These are phyloP conservation scores for Ruellia speciosa DNA, from an alignment of 305 asterid genomes.

Conservation along the genomic window DNA sequence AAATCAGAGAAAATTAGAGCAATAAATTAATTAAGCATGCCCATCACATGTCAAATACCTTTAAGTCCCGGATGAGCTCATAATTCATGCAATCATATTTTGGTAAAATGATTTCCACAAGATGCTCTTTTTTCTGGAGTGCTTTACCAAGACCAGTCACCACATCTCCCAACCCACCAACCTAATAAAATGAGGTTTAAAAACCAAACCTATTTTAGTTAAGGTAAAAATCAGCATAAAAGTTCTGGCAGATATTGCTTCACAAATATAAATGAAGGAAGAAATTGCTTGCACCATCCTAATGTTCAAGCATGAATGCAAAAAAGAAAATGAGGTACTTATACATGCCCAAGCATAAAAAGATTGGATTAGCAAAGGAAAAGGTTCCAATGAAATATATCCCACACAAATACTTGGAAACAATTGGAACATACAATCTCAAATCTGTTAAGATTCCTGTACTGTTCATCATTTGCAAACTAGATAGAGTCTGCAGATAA, in stretches of 20 bases:
- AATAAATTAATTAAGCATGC: constrained; percentile 6
- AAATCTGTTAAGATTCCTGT: not conserved
- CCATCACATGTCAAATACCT: constrained; percentile 37
- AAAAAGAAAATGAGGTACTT: constrained; percentile 4
- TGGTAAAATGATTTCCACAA: constrained; percentile 84
- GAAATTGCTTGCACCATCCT: constrained; percentile 14
- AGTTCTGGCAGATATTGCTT: not conserved
- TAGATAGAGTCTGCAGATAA: no score
- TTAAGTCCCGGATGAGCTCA: constrained; percentile 54
- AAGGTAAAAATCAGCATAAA: not conserved
- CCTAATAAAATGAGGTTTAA: constrained; percentile 40
- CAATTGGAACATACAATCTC: no score
- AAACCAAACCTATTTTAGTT: not conserved
- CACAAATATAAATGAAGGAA: not conserved
- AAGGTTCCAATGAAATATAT: not conserved
- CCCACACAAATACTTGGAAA: no score
- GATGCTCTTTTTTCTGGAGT: constrained; percentile 88
- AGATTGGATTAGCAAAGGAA: not conserved
- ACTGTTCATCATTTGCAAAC: no score
- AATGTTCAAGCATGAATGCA: constrained; percentile 12
- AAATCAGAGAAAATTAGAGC: constrained; percentile 15
- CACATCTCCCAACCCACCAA: constrained; percentile 97
- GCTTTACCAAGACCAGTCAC: constrained; percentile 94
- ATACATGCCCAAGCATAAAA: constrained; percentile 13
- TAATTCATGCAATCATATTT: constrained; percentile 91